Conservation (phyloP, 176 grass and related monocot species). For the Carex littledalei region DNA sequence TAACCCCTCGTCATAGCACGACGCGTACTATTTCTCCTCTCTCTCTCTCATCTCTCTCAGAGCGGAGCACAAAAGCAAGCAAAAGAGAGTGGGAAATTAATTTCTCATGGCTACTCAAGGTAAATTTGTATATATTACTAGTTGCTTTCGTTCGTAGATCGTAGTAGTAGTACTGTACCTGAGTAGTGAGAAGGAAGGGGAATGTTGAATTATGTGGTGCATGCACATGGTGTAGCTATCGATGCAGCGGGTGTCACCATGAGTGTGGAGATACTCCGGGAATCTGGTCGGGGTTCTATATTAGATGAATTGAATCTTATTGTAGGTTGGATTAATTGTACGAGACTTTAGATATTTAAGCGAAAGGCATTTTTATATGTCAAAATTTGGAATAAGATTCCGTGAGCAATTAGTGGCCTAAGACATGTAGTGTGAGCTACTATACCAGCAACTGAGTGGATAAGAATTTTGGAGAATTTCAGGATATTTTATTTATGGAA, state of each 20-base stretch:
- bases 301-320: background rate
- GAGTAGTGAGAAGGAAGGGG: background rate
- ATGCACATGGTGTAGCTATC: background rate
- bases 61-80: background rate
- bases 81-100: background rate
- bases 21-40: background rate
- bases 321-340: background rate
- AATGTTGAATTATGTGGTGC: background rate
- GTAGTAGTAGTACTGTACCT: background rate
- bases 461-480: background rate
- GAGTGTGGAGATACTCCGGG: background rate
- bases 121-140: background rate
- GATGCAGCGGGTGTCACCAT: background rate
- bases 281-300: background rate
- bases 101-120: constrained; percentile 33
- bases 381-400: background rate
- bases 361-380: background rate
- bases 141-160: background rate
- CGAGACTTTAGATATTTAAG: background rate
- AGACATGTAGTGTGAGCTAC: background rate
- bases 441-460: background rate
- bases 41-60: background rate
- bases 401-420: background rate
- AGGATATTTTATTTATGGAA: background rate
- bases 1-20: background rate